Conservation (phyloP, 1,139 yeast genomes). For the Sugiyamaella japonica region DNA sequence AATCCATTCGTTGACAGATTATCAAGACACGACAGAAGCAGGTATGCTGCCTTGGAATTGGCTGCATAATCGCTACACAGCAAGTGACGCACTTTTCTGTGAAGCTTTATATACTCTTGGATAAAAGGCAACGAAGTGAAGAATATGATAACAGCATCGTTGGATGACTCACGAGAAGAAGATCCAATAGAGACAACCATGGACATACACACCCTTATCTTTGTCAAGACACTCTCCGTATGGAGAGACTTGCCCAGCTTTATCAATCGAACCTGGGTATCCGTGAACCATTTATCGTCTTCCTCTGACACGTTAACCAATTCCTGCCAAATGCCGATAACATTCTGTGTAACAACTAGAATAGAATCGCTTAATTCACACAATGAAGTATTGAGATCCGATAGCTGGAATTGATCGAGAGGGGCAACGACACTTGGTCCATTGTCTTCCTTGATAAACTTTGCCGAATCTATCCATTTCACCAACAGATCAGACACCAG, state of each 20-base stretch:
- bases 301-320: conserved; percentile 41
- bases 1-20: conserved; percentile 81
- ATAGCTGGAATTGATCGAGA: neutral
- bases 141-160: conserved; percentile 33
- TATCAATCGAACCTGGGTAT: conserved; percentile 49
- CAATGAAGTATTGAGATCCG: conserved; percentile 4
- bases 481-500: conserved; percentile 17
- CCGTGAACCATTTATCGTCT: conserved; percentile 64
- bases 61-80: conserved; percentile 39
- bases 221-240: conserved; percentile 33
- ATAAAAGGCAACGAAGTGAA: conserved; percentile 42
- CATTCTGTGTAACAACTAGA: conserved; percentile 35
- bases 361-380: conserved; percentile 56
- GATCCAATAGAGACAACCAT: conserved; percentile 22
- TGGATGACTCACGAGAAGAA: conserved; percentile 40
- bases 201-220: conserved; percentile 38
- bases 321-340: conserved; percentile 10
- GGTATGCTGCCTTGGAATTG: conserved; percentile 48
- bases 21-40: conserved; percentile 56
- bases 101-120: conserved; percentile 34
- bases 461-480: conserved; percentile 19
- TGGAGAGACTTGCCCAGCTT: conserved; percentile 35
- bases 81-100: conserved; percentile 15
- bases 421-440: too few species aligned
- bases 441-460: too few species aligned